Evolutionary conservation across 106 monocot species (phyloP).

Genomic region (Amphibolis antarctica): DNA sequence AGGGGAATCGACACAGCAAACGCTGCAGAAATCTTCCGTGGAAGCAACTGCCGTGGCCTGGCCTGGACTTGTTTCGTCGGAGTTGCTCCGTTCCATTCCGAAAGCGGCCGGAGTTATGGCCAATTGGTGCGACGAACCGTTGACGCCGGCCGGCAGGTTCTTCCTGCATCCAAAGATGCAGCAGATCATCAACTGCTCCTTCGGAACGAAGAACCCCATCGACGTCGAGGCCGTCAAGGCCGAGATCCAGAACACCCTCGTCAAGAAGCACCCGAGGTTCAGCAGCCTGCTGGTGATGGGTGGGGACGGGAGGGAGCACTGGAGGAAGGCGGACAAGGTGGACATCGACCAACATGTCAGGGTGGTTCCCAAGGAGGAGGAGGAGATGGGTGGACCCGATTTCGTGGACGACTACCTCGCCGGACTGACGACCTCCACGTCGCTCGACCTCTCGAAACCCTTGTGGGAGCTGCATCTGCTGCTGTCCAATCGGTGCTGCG

Average conservation of each 20-base stretch:
- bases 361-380: slow-evolving; percentile 6
- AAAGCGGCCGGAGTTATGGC: too few species aligned
- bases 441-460: slow-evolving; percentile 10
- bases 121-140: slow-evolving; percentile 3
- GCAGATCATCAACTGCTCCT: slow-evolving; percentile 14
- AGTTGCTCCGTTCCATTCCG: too few species aligned
- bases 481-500: background rate
- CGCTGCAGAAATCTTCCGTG: too few species aligned
- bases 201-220: slow-evolving; percentile 18
- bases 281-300: slow-evolving; percentile 13
- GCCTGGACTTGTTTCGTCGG: too few species aligned
- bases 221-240: slow-evolving; percentile 17
- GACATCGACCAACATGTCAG: slow-evolving; percentile 15
- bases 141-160: slow-evolving; percentile 25
- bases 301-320: slow-evolving; percentile 13
- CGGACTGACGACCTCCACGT: slow-evolving; percentile 6
- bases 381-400: slow-evolving; percentile 6
- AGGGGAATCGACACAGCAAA: too few species aligned
- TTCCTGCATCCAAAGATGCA: slow-evolving; percentile 20
- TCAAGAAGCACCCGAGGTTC: slow-evolving; percentile 12
- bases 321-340: slow-evolving; percentile 6
- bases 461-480: slow-evolving; percentile 19
- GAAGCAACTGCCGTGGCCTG: too few species aligned
- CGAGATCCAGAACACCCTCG: slow-evolving; percentile 9
- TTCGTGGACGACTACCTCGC: slow-evolving; percentile 17